phyloP scores from a whole-genome alignment of 2,329 filamentous ascomycete species.

The Xylaria polymorpha region DNA sequence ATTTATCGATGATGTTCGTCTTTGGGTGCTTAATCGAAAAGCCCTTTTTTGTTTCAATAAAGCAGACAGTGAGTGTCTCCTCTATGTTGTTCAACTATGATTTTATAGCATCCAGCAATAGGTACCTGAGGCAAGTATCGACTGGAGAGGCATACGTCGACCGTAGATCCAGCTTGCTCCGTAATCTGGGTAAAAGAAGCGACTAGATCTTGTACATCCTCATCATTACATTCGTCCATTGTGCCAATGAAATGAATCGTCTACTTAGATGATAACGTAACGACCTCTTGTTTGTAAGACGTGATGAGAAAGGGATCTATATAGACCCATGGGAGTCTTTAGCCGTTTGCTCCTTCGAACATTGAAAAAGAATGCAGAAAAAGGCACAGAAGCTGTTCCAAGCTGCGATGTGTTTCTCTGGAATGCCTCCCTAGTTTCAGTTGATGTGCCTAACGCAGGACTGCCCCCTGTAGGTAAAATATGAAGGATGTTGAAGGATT shows the following conservation, averaged over 20 bases:
- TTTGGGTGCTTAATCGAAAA: neutral
- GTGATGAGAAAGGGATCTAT: too few relatives aligned
- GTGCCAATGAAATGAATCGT: conserved; percentile 2
- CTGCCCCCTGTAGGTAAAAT: too few relatives aligned
- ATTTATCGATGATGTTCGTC: neutral
- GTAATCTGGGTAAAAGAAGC: neutral
- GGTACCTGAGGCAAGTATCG: neutral
- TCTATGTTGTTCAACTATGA: neutral
- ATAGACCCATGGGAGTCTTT: too few relatives aligned
- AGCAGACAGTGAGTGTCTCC: neutral
- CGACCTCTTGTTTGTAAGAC: neutral
- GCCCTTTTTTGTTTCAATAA: neutral
- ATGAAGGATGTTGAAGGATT: too few relatives aligned
- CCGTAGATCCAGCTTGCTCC: neutral
- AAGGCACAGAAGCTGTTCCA: too few relatives aligned
- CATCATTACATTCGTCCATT: conserved; percentile 2
- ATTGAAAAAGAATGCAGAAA: too few relatives aligned
- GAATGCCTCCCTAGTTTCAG: too few relatives aligned
- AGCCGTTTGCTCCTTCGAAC: too few relatives aligned
- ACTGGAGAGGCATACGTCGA: conserved; percentile 10
- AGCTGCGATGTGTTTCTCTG: too few relatives aligned
- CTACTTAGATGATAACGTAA: neutral
- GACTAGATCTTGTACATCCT: neutral
- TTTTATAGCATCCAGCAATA: neutral
- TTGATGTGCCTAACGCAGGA: too few relatives aligned